Evolutionary conservation across 2,329 filamentous ascomycete species (phyloP), one percentile per base, ranked within the genome.

Genomic region (Aspergillus terreus): DNA sequence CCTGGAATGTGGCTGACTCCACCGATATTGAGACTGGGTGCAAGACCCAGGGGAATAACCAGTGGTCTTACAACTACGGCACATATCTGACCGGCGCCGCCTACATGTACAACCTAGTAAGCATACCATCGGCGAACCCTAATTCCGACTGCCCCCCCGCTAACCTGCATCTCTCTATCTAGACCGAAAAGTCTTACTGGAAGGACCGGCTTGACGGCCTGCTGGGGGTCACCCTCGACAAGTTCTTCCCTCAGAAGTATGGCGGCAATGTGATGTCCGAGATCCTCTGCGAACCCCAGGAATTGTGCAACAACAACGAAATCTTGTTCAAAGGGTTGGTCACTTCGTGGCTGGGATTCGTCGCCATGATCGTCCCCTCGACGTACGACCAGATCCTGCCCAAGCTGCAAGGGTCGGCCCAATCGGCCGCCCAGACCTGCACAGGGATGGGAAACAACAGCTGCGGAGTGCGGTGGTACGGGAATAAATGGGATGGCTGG

Each of bases 281-380:
- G 68, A 71, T 82, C 2, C 76, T 83, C 11, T 92, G 88, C 71
- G 87, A 90, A 59, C 71, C 77, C 2, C 71, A 64, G 2, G 65
- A 68, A 19, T 78, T 72, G 17, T 92, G 89, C 74, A 85, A 85
- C 52, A 77, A 81, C 52, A 88, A 92, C 63, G 87, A 90, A 77
- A 70, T 82, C 52, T 82, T 82, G 1, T 91, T 87, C 79, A 89
- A 89, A 70, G 86, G 85, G 36, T 84, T 85, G 52, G 74, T 88
- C 15, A 78, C 83, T 58, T 80, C 84, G 38, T 88, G 85, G 83
- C 74, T 90, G 58, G 76, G 81, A 4, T 76, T 79, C 19, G 77
- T 81, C 1, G 79, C 82, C 2, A 77, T 85, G 58, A 51, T 89
- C n/a, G 84, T 82, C 0, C 86, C 87, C 0, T 78, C 77, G 43